Percentiles rank a stretch among this genome's conserved stretches.
These are phyloP conservation scores for Citrus sp. DNA, from an alignment of 345 rosid genomes.

Conservation along the genomic window DNA sequence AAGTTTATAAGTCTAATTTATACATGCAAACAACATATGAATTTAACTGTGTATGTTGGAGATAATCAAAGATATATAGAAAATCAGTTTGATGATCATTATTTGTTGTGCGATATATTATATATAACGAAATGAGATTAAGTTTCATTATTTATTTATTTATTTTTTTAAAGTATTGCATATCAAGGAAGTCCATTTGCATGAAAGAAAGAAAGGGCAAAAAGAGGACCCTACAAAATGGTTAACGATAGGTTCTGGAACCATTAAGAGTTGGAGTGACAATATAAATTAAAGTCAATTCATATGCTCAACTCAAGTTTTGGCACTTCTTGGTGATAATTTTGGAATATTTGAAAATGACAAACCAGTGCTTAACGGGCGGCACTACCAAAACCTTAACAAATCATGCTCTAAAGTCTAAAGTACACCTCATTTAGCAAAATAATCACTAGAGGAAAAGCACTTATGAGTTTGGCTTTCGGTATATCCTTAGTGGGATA, in stretches of 20 bases:
- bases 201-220: not conserved
- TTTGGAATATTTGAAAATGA: conserved; percentile 3
- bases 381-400: conserved; percentile 2
- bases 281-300: not conserved
- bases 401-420: not conserved
- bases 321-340: not conserved
- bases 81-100: too few relatives aligned
- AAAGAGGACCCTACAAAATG: not conserved
- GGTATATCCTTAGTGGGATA: not conserved
- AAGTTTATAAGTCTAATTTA: too few relatives aligned
- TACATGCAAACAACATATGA: too few relatives aligned
- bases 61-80: too few relatives aligned
- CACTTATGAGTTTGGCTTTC: not conserved
- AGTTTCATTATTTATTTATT: not conserved
- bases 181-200: not conserved
- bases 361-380: not conserved
- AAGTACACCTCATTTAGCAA: not conserved
- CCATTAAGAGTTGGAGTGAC: not conserved
- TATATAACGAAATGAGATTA: not conserved
- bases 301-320: not conserved
- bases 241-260: not conserved
- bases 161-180: not conserved
- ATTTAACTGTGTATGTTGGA: too few relatives aligned
- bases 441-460: not conserved
- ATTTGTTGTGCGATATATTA: too few relatives aligned